Conservation (phyloP, 371 early-diverging fungal species). For the Rhizopus sp. region DNA sequence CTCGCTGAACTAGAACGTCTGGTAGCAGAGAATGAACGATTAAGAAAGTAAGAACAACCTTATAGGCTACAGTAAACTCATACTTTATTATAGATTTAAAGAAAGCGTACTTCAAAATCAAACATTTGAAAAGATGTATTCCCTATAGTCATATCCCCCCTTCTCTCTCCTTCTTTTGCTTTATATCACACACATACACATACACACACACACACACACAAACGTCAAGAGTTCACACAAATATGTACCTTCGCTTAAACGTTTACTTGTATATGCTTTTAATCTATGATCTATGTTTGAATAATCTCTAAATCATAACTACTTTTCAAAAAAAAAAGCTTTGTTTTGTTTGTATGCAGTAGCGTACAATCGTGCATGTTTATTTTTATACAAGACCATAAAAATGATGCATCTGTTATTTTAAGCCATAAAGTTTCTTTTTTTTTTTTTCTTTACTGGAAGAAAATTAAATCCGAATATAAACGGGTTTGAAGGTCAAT, state of each 20-base stretch:
- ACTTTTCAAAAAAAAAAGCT: too few relatives aligned
- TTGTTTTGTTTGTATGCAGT: too few relatives aligned
- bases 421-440: neutral
- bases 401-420: slow-evolving; percentile 1
- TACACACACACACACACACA: slow-evolving; percentile 10
- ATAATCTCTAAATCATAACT: too few relatives aligned
- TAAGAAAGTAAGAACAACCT: slow-evolving; percentile 38
- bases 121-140: slow-evolving; percentile 18
- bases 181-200: neutral
- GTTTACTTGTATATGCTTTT: too few relatives aligned
- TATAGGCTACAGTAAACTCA: neutral
- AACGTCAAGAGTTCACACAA: neutral
- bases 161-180: neutral
- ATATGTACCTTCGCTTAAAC: too few relatives aligned
- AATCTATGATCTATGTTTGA: too few relatives aligned
- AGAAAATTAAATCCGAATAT: neutral
- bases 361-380: neutral
- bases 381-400: slow-evolving; percentile 1
- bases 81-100: slow-evolving; percentile 18
- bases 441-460: slow-evolving; percentile 8
- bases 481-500: too few relatives aligned
- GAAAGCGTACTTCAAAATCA: slow-evolving; percentile 28
- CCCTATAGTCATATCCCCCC: slow-evolving; percentile 6
- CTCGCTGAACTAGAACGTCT: slow-evolving; percentile 45
- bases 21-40: slow-evolving; percentile 47